These are phyloP conservation scores for Ascochyta pisi DNA, from an alignment of 2,329 filamentous ascomycete species.

Conservation along the genomic window DNA sequence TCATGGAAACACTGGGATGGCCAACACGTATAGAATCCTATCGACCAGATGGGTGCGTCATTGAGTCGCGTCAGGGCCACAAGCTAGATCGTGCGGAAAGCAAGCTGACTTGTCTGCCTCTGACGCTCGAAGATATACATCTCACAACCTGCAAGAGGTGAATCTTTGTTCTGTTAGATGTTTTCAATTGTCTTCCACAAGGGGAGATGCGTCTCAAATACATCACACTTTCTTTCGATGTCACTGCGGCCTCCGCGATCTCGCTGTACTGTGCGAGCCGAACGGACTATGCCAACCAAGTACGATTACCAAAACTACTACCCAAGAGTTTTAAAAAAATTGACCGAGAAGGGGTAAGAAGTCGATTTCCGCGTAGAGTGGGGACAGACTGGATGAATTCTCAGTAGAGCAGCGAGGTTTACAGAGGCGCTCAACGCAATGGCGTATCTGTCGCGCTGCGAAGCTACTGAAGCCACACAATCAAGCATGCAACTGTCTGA, in stretches of 20 bases:
- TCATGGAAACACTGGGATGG: not conserved
- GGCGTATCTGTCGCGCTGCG: not conserved
- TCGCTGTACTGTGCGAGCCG: not conserved
- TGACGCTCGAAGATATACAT: not conserved
- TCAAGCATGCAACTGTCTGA: not conserved
- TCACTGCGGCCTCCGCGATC: not conserved
- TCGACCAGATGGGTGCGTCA: no score
- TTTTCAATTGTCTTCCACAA: not conserved
- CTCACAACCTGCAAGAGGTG: not conserved
- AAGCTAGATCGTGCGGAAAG: not conserved
- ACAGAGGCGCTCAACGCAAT: not conserved
- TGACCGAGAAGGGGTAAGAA: no score
- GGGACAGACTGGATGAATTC: no score
- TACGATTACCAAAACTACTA: no score
- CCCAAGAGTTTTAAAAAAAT: no score
- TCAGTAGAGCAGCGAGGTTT: not conserved
- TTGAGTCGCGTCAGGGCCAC: no score
- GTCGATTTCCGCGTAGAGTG: no score
- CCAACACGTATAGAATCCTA: no score
- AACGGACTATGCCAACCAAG: no score
- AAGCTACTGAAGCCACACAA: not conserved
- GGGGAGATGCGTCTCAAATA: not conserved
- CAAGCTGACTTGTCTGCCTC: not conserved
- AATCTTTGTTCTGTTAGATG: not conserved
- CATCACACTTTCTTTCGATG: not conserved